These are phyloP conservation scores for Schizophyllum amplum DNA, from an alignment of 1,284 basidiomycete species.

Conservation along the genomic window DNA sequence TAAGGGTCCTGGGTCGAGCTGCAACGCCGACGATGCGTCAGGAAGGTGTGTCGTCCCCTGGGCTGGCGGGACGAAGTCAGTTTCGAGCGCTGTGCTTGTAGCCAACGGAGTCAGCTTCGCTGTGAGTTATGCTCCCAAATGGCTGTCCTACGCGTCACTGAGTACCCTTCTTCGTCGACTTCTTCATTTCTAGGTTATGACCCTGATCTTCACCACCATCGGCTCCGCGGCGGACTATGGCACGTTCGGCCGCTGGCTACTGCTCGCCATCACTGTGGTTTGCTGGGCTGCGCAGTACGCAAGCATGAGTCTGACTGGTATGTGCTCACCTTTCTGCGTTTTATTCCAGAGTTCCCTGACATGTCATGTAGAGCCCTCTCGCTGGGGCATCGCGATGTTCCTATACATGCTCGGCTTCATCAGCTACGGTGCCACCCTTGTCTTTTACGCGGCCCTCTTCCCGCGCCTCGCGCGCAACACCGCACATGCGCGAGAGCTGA, in stretches of 20 bases:
- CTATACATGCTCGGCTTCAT: conserved; percentile 78
- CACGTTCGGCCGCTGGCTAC: conserved; percentile 68
- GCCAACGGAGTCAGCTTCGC: conserved; percentile 73
- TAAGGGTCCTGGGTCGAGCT: conserved; percentile 64
- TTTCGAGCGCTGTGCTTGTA: conserved; percentile 66
- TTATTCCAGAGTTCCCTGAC: not conserved
- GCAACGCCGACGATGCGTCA: conserved; percentile 41
- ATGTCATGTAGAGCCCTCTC: conserved; percentile 37
- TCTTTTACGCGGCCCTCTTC: conserved; percentile 78
- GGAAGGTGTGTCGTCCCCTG: conserved; percentile 68
- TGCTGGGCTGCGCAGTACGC: conserved; percentile 77
- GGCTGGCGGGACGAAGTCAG: conserved; percentile 56
- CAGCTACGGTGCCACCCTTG: conserved; percentile 64
- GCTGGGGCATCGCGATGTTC: conserved; percentile 69
- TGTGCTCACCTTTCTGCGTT: conserved; percentile 15
- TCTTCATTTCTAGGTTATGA: conserved; percentile 46
- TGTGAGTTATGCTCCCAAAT: conserved; percentile 27
- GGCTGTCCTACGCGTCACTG: not conserved
- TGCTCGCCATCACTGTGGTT: conserved; percentile 61
- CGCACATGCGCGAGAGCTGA: conserved; percentile 49
- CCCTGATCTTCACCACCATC: conserved; percentile 70
- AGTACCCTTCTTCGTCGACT: not conserved
- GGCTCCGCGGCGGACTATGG: conserved; percentile 79
- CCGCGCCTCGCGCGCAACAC: conserved; percentile 78
- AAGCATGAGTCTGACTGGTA: conserved; percentile 62